Evolutionary conservation across 768 basidiomycete genomes (phyloP), one percentile per base, ranked within the genome.

Genomic region (Leucocoprinus leucothites): DNA sequence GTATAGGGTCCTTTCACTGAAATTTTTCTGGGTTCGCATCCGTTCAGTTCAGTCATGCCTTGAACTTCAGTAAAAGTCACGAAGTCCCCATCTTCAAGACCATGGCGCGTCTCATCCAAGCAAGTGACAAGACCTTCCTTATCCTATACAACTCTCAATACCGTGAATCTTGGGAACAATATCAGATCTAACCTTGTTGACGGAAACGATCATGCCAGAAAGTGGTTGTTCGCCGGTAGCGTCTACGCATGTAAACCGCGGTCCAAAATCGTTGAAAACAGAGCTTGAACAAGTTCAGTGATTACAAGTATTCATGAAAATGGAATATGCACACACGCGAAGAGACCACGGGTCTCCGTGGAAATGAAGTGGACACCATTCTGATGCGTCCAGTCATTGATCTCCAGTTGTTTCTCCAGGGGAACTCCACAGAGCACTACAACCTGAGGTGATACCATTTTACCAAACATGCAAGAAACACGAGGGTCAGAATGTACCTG

Each of bases 41-140:
- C 89, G 62, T 98, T 98, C 28, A 98, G 71, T 64, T 91, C 91
- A 22, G 81, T 77, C 93, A 97, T 96, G 34, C 97, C 97, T 70
- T 95, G 88, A 22, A 99, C 85, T 73, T 99, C 97, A 16, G 84
- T 81, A 74, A 99, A 98, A 3, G 97, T 95, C 21, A 98, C 95
- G 64, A 87, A 98, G 66, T 98, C 94, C 14, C 97, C 97, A 67
- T 98, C 97, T 69, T 98, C 94, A n/a, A 99, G 81, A 18, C 97
- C 97, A 69, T 98, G 97, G 57, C 97, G 84, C 9, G 96, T 89
- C 74, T 99, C 97, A 61, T 99, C 97, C 57, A 98, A 75, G 67
- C 94, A 97, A 9, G 96, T 97, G 6, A 98, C 96, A 19, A 98
- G 71, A n/a, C 89, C 95, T 50, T 97, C 94, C 43, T 79, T 75